Evolutionary conservation across 169 alveolate genomes (phyloP).

Genomic region (Amoebophrya sp.): DNA sequence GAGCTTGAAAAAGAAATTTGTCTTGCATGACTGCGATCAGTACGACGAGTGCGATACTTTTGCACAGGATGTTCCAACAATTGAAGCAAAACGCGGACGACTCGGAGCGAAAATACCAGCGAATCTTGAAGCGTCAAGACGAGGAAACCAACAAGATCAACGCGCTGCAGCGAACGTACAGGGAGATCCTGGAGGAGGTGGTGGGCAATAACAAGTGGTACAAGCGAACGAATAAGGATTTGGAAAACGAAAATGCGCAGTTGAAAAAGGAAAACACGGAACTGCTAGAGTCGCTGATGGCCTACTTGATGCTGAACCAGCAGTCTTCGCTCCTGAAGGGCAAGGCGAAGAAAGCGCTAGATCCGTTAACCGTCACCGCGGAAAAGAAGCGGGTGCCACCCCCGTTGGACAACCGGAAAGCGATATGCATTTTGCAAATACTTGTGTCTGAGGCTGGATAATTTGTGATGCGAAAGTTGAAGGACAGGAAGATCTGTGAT

Average conservation of each 20-base stretch:
- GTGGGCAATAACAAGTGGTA: slow-evolving; percentile 16
- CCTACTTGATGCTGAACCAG: slow-evolving; percentile 5
- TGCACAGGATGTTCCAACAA: no score
- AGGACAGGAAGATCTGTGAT: no score
- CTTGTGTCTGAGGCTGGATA: no score
- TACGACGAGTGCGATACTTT: no score
- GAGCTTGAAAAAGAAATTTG: no score
- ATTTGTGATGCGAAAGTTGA: no score
- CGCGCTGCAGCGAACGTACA: not conserved
- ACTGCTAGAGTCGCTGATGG: not conserved
- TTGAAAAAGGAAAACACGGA: not conserved
- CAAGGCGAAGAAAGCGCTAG: not conserved
- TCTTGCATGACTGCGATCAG: no score
- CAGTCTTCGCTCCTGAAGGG: not conserved
- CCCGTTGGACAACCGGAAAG: not conserved
- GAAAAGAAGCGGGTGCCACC: slow-evolving; percentile 11
- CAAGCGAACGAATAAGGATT: not conserved
- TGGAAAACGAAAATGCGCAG: not conserved
- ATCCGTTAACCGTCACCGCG: not conserved
- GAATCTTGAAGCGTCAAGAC: not conserved
- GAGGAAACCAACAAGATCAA: not conserved
- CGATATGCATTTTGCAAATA: no score
- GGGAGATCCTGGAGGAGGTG: not conserved
- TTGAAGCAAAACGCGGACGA: not conserved
- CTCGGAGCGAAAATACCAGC: not conserved